These are phyloP conservation scores for Melastoma malabathricum DNA, from an alignment of 345 rosid genomes.

Conservation along the genomic window DNA sequence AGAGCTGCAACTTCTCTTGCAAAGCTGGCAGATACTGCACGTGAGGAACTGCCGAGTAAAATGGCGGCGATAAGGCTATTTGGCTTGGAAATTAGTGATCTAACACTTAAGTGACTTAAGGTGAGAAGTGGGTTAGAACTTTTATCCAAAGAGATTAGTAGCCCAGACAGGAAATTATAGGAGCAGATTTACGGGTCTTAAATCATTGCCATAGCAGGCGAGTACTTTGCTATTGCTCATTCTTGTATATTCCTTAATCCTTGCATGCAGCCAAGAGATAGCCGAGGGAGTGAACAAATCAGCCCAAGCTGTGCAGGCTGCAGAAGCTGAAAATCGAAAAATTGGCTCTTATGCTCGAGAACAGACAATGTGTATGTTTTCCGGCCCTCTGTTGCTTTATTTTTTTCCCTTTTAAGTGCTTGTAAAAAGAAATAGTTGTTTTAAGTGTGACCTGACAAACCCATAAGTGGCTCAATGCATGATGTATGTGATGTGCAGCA, in stretches of 20 bases:
- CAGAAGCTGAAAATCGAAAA: constrained; percentile 75
- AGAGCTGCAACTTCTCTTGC: constrained; percentile 83
- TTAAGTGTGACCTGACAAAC: neutral
- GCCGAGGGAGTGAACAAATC: constrained; percentile 83
- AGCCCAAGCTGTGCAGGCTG: constrained; percentile 77
- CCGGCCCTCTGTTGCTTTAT: neutral
- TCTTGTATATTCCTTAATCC: constrained; percentile 9
- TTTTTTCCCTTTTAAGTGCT: neutral
- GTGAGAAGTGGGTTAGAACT: constrained; percentile 16
- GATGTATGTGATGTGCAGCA: constrained; percentile 30
- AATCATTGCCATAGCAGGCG: no score
- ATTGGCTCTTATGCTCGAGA: constrained; percentile 72
- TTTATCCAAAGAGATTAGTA: no score
- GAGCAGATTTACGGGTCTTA: no score
- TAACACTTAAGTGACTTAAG: constrained; percentile 86
- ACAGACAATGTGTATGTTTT: constrained; percentile 60
- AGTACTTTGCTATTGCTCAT: neutral
- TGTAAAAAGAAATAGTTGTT: neutral
- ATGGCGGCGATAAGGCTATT: constrained; percentile 92
- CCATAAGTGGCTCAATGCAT: neutral
- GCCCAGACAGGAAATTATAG: no score
- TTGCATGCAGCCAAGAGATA: constrained; percentile 62
- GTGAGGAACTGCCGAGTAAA: constrained; percentile 86
- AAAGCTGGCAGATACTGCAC: constrained; percentile 84
- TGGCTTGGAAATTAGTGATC: constrained; percentile 97